A percentile compares a stretch with the other conserved stretches of the same genome.
phyloP scores from a whole-genome alignment of 495 filamentous ascomycete species.

The Filosporella fistucella region DNA sequence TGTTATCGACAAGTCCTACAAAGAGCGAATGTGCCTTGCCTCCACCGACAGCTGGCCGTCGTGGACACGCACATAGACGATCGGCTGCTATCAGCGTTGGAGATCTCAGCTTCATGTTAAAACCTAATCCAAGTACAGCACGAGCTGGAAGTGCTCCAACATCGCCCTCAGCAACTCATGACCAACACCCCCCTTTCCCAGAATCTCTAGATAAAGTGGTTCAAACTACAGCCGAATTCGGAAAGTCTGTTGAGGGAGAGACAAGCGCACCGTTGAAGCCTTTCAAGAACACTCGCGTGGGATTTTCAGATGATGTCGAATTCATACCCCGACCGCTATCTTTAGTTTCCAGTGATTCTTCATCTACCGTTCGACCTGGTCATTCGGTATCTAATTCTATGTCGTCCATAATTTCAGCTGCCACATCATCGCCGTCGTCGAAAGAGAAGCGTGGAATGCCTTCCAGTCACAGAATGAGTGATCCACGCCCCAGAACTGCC shows the following conservation, averaged over 20 bases:
- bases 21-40: constrained; percentile 53
- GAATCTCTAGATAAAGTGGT: constrained; percentile 8
- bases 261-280: constrained; percentile 32
- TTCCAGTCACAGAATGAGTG: constrained; percentile 26
- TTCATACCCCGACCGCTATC: constrained; percentile 71
- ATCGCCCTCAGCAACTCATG: constrained; percentile 53
- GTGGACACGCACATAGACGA: constrained; percentile 78
- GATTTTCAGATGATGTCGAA: constrained; percentile 58
- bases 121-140: constrained; percentile 34
- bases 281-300: constrained; percentile 43
- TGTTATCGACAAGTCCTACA: constrained; percentile 59
- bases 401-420: constrained; percentile 53
- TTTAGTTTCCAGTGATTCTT: constrained; percentile 68
- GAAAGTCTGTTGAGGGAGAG: constrained; percentile 15
- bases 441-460: constrained; percentile 33
- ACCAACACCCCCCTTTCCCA: constrained; percentile 32
- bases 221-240: background rate
- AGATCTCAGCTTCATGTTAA: constrained; percentile 71
- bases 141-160: constrained; percentile 60
- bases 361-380: constrained; percentile 52
- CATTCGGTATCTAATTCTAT: constrained; percentile 62
- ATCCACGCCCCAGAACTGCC: constrained; percentile 46
- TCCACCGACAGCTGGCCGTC: constrained; percentile 44
- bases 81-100: constrained; percentile 85
- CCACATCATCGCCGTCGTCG: constrained; percentile 28